A percentile compares a stretch with the other conserved stretches of the same genome.
phyloP scores from a whole-genome alignment of 176 grass and related monocot species.

The Carex cristatella region DNA sequence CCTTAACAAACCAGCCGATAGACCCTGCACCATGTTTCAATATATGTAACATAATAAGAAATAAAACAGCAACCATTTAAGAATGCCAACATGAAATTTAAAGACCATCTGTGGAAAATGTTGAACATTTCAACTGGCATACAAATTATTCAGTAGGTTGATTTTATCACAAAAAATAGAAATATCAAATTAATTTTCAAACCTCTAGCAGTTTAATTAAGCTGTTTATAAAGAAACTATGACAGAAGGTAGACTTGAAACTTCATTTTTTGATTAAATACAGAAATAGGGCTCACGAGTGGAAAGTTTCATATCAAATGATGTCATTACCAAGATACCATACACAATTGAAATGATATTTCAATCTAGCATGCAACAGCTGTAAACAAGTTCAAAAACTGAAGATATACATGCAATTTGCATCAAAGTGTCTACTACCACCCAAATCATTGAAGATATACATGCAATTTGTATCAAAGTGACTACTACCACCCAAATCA shows the following conservation, averaged over 20 bases:
- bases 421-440: background rate
- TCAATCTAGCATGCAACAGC: background rate
- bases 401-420: no score
- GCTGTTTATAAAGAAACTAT: background rate
- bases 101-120: background rate
- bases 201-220: background rate
- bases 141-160: background rate
- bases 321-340: background rate
- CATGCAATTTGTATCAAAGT: background rate
- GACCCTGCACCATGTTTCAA: constrained; percentile 49
- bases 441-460: background rate
- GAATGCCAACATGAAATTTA: background rate
- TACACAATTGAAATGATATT: background rate
- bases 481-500: background rate
- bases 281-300: background rate
- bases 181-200: background rate
- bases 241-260: background rate
- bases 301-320: background rate
- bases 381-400: background rate
- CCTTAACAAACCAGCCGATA: constrained; percentile 94
- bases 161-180: background rate
- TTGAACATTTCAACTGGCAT: background rate
- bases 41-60: background rate
- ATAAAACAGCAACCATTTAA: background rate
- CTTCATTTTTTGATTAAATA: background rate